phyloP scores from a whole-genome alignment of 1,139 yeast species.

The Sugiyamaella grinbergsii region DNA sequence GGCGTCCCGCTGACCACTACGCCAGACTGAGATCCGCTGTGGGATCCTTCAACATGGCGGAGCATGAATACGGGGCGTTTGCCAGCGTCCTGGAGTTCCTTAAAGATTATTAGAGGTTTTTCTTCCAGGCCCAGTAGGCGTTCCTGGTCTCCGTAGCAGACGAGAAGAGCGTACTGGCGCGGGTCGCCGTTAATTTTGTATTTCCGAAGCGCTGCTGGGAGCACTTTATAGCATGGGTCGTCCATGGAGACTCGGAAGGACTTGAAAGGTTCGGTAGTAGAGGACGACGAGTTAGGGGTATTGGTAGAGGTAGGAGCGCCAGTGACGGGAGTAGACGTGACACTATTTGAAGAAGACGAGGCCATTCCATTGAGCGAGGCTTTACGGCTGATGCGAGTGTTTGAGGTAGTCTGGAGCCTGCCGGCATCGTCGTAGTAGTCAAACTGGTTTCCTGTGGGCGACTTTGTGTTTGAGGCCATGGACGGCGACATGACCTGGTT shows the following conservation, averaged over 20 bases:
- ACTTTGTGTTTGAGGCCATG: slow-evolving; percentile 3
- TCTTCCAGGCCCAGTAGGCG: slow-evolving; percentile 81
- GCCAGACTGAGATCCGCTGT: slow-evolving; percentile 14
- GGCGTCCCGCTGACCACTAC: slow-evolving; percentile 40
- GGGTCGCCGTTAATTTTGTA: slow-evolving; percentile 83
- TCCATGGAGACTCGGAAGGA: slow-evolving; percentile 87
- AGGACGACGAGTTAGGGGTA: slow-evolving; percentile 19
- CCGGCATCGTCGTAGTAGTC: slow-evolving; percentile 8
- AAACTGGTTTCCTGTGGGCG: slow-evolving; percentile 7
- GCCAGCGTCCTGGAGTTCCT: slow-evolving; percentile 84
- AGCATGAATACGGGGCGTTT: slow-evolving; percentile 92
- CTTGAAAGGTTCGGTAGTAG: slow-evolving; percentile 66
- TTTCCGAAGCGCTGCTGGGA: slow-evolving; percentile 87
- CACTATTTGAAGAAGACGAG: slow-evolving; percentile 8
- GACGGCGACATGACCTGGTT: slow-evolving; percentile 7
- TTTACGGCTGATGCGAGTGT: slow-evolving; percentile 12
- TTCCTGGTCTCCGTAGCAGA: slow-evolving; percentile 87
- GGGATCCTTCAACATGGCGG: slow-evolving; percentile 65
- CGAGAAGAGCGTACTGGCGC: slow-evolving; percentile 85
- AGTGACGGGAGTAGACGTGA: slow-evolving; percentile 18
- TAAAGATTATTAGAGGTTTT: slow-evolving; percentile 85
- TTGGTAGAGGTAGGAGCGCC: slow-evolving; percentile 7
- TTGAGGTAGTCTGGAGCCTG: background rate
- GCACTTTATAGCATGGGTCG: slow-evolving; percentile 85
- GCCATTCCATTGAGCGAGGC: slow-evolving; percentile 17